These are phyloP conservation scores for Melanopsichium pennsylvanicum DNA, from an alignment of 1,284 basidiomycete genomes.

Conservation along the genomic window DNA sequence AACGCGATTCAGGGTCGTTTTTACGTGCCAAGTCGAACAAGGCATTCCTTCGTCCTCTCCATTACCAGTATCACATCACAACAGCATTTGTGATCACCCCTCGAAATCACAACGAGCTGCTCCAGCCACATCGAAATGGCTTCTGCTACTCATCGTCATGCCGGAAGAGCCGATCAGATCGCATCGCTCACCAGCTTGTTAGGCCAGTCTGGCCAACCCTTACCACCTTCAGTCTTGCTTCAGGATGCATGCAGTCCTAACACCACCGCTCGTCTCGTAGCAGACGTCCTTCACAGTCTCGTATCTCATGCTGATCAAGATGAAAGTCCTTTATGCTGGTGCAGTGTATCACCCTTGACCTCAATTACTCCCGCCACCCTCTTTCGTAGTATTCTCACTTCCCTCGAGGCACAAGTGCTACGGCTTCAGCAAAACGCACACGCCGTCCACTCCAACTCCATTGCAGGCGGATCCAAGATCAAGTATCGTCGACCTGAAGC, in stretches of 20 bases:
- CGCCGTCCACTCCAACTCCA: neutral
- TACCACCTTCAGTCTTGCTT: slow-evolving; percentile 34
- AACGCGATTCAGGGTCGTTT: neutral
- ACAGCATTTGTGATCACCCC: too few relatives aligned
- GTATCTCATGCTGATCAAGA: neutral
- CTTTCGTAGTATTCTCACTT: slow-evolving; percentile 36
- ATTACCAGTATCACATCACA: too few relatives aligned
- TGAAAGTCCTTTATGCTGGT: slow-evolving; percentile 13
- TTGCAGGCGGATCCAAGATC: slow-evolving; percentile 9
- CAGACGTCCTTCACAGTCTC: slow-evolving; percentile 15
- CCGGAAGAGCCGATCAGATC: slow-evolving; percentile 30
- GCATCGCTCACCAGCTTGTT: slow-evolving; percentile 16
- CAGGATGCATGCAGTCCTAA: slow-evolving; percentile 46
- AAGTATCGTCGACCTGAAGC: slow-evolving; percentile 29
- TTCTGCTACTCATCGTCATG: neutral
- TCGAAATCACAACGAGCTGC: neutral
- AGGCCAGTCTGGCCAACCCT: slow-evolving; percentile 22
- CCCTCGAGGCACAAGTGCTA: slow-evolving; percentile 20
- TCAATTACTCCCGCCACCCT: slow-evolving; percentile 36
- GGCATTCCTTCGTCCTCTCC: too few relatives aligned
- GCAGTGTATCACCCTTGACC: slow-evolving; percentile 31
- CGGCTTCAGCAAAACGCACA: neutral
- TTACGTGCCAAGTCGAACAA: neutral
- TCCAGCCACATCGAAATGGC: slow-evolving; percentile 1
- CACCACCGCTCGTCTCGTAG: slow-evolving; percentile 32